Conservation (phyloP, 331 rosid genomes). For the Quercus lobata region DNA sequence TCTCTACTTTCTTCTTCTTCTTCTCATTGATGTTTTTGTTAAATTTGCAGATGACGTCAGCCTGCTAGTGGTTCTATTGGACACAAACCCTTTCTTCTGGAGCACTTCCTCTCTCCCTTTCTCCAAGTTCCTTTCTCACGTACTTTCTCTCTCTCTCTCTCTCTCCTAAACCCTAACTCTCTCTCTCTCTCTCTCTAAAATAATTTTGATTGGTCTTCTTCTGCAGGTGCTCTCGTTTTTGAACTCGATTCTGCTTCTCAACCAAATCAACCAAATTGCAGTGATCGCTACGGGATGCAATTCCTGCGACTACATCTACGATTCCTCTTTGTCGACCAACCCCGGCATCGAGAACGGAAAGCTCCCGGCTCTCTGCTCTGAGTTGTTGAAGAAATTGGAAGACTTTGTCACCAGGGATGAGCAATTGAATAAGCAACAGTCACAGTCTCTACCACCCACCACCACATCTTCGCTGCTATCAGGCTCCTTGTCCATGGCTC, state of each 20-base stretch:
- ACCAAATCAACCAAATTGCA: conserved; percentile 79
- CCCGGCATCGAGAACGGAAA: conserved; percentile 45
- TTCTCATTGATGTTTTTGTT: background rate
- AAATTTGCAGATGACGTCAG: conserved; percentile 80
- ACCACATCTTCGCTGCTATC: conserved; percentile 60
- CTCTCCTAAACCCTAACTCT: conserved; percentile 1
- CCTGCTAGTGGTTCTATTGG: conserved; percentile 77
- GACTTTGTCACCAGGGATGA: conserved; percentile 50
- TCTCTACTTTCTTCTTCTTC: background rate
- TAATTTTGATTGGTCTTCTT: background rate
- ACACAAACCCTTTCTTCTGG: conserved; percentile 94
- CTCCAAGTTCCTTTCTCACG: conserved; percentile 80
- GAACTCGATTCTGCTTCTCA: conserved; percentile 68
- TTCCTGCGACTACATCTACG: conserved; percentile 65
- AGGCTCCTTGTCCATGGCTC: conserved; percentile 91
- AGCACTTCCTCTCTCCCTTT: conserved; percentile 59
- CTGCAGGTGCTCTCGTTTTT: conserved; percentile 63
- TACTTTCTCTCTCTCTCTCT: conserved; percentile 20
- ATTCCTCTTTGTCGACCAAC: conserved; percentile 41
- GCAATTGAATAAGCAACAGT: conserved; percentile 36
- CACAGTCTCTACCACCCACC: conserved; percentile 37
- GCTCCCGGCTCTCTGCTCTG: conserved; percentile 72
- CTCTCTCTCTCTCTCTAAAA: background rate
- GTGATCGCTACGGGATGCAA: conserved; percentile 88
- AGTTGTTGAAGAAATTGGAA: conserved; percentile 64